Percentiles rank a stretch among this genome's conserved stretches.
Evolutionary conservation across 2,329 filamentous ascomycete genomes (phyloP).

Genomic region (Penicillium rolfsii): DNA sequence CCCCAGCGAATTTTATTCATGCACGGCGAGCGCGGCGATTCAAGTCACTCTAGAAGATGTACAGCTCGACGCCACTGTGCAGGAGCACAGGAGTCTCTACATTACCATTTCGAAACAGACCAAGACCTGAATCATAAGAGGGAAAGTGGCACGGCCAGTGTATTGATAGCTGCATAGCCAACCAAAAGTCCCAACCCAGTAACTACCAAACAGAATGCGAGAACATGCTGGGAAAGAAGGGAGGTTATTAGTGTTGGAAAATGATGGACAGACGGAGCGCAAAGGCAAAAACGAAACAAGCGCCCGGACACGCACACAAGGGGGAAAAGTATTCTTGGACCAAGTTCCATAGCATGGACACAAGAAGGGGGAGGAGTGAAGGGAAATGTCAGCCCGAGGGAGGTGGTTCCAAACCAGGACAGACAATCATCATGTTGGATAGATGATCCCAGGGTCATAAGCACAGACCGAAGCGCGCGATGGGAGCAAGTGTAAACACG

Average conservation of each 20-base stretch:
- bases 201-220: slow-evolving; percentile 1
- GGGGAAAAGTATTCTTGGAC: background rate
- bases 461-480: background rate
- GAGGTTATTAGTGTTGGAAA: background rate
- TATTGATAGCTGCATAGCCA: background rate
- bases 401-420: background rate
- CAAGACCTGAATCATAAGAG: slow-evolving; percentile 5
- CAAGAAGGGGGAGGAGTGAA: background rate
- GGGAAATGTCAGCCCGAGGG: background rate
- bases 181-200: background rate
- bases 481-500: background rate
- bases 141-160: background rate
- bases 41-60: no score
- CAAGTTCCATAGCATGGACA: background rate
- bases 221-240: background rate
- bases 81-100: background rate
- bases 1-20: no score
- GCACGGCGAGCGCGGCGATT: no score
- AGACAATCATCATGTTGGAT: background rate
- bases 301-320: background rate
- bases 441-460: background rate
- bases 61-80: background rate
- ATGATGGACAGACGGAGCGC: background rate
- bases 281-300: background rate
- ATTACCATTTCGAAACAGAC: background rate